Base-by-base conservation (phyloP, 345 rosid genomes). In the Leavenworthia alabamica region DNA sequence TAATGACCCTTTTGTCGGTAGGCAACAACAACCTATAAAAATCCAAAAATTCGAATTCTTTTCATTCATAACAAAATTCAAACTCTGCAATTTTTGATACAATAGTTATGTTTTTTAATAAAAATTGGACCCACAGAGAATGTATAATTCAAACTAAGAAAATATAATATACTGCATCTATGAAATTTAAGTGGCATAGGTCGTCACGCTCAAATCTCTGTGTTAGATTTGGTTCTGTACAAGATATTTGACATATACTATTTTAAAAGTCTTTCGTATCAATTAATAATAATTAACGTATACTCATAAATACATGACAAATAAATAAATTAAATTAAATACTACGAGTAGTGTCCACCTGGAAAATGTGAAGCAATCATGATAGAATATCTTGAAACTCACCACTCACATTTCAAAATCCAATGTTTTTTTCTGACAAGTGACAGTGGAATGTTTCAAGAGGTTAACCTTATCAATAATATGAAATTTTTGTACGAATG, bases 311-410 rank as follows among this genome's bases (percentile, higher is more conserved):
- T 45, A 23, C 24, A n/a, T 35, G 28, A 16, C 27, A 29, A 32
- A 39, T n/a, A 40, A 9, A 44, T 35, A 27, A 60, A 23, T 3
- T 12, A 24, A 52, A n/a, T 17, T 8, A 24, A 40, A 13, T 47
- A 37, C 41, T 12, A 23, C n/a, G n/a, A n/a, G 49, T 45, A 47
- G 29, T 64, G 37, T 64, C 40, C 20, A 73, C 77, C 62, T 74
- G 71, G 70, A 80, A n/a, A 77, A 73, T 66, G 46, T 58, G 73
- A 70, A 67, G 68, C 80, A 80, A 82, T 79, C 70, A 81, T 78
- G 82, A 40, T 39, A 68, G 85, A 84, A 81, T 75, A 70, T 83
- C 73, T 84, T 74, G 86, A 73, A 76, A 72, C 75, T 57, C 67
- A 43, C 62, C 76, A 60, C 70, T 54, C 68, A 51, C 73, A 64